Conservation (phyloP, 2,329 filamentous ascomycete genomes). For the Elsinoe perseae region DNA sequence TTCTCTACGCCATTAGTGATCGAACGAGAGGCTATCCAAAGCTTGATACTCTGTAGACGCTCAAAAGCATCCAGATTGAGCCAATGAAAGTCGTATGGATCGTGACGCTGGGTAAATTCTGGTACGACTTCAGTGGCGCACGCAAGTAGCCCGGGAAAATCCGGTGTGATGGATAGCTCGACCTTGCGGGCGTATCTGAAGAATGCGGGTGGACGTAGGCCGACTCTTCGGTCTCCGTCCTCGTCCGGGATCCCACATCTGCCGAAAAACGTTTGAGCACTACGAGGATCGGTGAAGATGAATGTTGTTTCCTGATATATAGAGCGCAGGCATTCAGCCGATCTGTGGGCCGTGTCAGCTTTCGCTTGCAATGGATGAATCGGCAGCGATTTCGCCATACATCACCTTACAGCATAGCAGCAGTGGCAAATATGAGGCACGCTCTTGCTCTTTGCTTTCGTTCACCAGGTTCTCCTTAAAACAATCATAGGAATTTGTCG, state of each 20-base stretch:
- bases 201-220: background rate
- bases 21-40: background rate
- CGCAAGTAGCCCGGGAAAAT: background rate
- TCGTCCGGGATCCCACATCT: background rate
- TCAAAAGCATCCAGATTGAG: background rate
- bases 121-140: background rate
- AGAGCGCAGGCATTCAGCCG: background rate
- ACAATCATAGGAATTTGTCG: background rate
- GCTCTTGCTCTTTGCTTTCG: background rate
- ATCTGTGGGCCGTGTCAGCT: too few species aligned
- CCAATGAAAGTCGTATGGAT: background rate
- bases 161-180: background rate
- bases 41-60: background rate
- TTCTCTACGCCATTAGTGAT: background rate
- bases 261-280: background rate
- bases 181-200: background rate
- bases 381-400: too few species aligned
- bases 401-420: background rate
- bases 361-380: too few species aligned
- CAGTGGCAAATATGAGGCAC: background rate
- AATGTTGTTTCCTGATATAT: background rate
- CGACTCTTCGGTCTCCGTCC: background rate
- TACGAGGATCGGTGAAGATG: background rate
- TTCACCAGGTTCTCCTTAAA: background rate
- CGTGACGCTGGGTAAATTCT: background rate